Evolutionary conservation across 768 basidiomycete genomes (phyloP).

Genomic region (Baorangia bicolor): DNA sequence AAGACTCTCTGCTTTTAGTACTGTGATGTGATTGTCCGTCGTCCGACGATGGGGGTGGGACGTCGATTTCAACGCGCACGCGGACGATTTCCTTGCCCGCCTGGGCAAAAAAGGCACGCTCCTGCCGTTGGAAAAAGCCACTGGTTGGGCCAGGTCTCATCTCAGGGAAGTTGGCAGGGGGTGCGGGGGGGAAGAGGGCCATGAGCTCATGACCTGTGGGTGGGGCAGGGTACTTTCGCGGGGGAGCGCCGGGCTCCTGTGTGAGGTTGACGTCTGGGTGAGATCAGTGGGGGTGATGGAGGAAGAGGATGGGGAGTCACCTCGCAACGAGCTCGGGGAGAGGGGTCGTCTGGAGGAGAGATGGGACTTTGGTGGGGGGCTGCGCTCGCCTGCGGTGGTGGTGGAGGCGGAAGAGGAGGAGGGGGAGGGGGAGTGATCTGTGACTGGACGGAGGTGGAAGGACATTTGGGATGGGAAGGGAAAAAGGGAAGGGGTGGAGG

Average conservation of each 20-base stretch:
- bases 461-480: slow-evolving; percentile 38
- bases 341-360: slow-evolving; percentile 51
- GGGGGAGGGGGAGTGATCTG: slow-evolving; percentile 47
- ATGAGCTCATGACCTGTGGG: slow-evolving; percentile 82
- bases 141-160: slow-evolving; percentile 65
- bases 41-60: slow-evolving; percentile 30
- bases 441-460: slow-evolving; percentile 60
- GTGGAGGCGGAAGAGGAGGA: slow-evolving; percentile 54
- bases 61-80: slow-evolving; percentile 68
- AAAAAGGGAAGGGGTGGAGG: slow-evolving; percentile 9
- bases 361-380: slow-evolving; percentile 32
- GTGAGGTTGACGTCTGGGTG: slow-evolving; percentile 62
- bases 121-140: slow-evolving; percentile 71
- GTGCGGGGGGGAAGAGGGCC: slow-evolving; percentile 76
- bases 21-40: slow-evolving; percentile 14
- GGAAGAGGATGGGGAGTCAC: slow-evolving; percentile 29
- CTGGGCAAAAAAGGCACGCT: slow-evolving; percentile 78
- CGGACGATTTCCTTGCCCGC: slow-evolving; percentile 77
- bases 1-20: slow-evolving; percentile 28
- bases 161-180: slow-evolving; percentile 56
- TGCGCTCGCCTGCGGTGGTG: slow-evolving; percentile 45
- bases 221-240: slow-evolving; percentile 68
- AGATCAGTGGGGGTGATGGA: slow-evolving; percentile 14
- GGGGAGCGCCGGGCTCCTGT: slow-evolving; percentile 46
- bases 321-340: slow-evolving; percentile 62